Conservation (phyloP, 2,329 filamentous ascomycete genomes). For the Claviceps lovelessii region DNA sequence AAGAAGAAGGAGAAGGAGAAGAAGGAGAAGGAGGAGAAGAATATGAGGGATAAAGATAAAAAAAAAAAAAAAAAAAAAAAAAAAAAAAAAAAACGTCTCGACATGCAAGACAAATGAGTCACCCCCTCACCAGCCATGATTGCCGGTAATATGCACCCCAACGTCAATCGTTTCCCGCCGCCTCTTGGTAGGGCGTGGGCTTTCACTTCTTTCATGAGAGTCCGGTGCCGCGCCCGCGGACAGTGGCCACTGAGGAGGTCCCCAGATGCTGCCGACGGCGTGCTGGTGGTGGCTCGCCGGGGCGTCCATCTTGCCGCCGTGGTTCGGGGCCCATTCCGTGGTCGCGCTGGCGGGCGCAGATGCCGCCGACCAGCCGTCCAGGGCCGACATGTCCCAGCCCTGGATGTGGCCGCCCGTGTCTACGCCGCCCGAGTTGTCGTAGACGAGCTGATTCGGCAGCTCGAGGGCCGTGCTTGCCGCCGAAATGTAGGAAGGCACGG, state of each 20-base stretch:
- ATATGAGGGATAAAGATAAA: not conserved
- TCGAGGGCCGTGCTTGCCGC: conserved; percentile 18
- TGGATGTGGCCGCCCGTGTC: conserved; percentile 17
- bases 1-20: not conserved
- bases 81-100: not conserved
- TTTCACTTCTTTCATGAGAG: conserved; percentile 17
- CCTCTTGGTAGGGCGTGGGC: conserved; percentile 24
- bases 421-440: conserved; percentile 19
- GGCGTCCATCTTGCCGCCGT: conserved; percentile 16
- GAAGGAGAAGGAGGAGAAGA: not conserved
- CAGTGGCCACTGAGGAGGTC: conserved; percentile 21
- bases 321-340: conserved; percentile 19
- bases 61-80: not conserved
- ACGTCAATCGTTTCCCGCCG: conserved; percentile 20
- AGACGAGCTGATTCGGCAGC: conserved; percentile 19
- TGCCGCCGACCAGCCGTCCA: conserved; percentile 20
- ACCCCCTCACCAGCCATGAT: conserved; percentile 17
- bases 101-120: not conserved
- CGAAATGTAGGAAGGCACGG: conserved; percentile 17
- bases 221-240: conserved; percentile 13
- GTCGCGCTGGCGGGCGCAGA: conserved; percentile 12
- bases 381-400: conserved; percentile 23
- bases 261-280: conserved; percentile 21
- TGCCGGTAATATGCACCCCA: conserved; percentile 19
- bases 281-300: conserved; percentile 7